A percentile compares a stretch with the other conserved stretches of the same genome.
phyloP scores from a whole-genome alignment of 768 basidiomycete genomes.

The Leucocoprinus sp. region DNA sequence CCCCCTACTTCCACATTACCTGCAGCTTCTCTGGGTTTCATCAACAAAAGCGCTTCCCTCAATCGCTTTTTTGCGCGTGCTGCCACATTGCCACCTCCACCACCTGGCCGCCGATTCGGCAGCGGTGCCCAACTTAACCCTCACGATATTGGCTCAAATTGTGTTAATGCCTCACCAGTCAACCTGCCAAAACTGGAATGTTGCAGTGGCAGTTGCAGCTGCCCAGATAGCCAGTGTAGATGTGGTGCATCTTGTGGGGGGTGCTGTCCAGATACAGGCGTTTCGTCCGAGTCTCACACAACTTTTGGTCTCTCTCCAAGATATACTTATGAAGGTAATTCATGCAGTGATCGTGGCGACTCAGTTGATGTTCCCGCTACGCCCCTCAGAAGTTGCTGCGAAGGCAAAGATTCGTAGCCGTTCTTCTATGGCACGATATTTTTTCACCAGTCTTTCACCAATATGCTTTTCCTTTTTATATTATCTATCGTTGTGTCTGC shows the following conservation, averaged over 20 bases:
- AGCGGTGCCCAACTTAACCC: slow-evolving; percentile 36
- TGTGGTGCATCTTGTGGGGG: slow-evolving; percentile 53
- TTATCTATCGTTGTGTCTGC: too few relatives aligned
- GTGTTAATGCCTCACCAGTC: slow-evolving; percentile 19
- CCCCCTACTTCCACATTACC: slow-evolving; percentile 4
- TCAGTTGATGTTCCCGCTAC: not conserved
- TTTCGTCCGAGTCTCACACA: not conserved
- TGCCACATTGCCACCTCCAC: slow-evolving; percentile 59
- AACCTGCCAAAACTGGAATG: slow-evolving; percentile 60
- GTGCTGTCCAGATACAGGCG: slow-evolving; percentile 30
- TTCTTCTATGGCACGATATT: slow-evolving; percentile 2
- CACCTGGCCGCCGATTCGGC: slow-evolving; percentile 30
- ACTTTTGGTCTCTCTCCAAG: not conserved
- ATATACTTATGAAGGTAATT: not conserved
- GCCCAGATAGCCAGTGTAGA: slow-evolving; percentile 43
- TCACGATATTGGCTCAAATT: slow-evolving; percentile 28
- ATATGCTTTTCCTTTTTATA: slow-evolving; percentile 1
- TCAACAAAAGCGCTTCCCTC: slow-evolving; percentile 22
- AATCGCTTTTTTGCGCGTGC: slow-evolving; percentile 62
- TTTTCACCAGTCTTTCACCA: slow-evolving; percentile 4
- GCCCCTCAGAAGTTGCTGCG: slow-evolving; percentile 23
- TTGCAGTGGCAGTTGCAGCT: slow-evolving; percentile 54
- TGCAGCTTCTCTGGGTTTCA: slow-evolving; percentile 4
- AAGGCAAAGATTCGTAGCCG: slow-evolving; percentile 13
- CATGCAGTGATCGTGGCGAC: not conserved